phyloP scores from a whole-genome alignment of 257 asterid genomes.

The Cordia subcordata region DNA sequence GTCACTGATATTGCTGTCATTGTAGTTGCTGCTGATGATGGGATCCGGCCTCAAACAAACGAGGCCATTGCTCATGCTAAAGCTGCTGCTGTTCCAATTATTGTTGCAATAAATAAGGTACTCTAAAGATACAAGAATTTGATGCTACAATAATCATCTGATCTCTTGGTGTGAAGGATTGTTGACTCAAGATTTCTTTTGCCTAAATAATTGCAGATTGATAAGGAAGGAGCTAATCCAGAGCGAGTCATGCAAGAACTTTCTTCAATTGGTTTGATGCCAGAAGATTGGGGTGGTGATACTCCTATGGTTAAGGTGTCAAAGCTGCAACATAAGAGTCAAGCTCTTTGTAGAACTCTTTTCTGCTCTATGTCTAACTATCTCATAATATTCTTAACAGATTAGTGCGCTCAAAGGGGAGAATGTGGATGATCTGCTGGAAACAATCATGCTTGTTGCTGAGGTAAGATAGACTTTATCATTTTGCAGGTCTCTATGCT shows the following conservation, averaged over 20 bases:
- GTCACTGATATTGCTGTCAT: slow-evolving; percentile 94
- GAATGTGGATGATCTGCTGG: slow-evolving; percentile 88
- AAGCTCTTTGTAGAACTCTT: slow-evolving; percentile 2
- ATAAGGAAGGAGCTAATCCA: slow-evolving; percentile 90
- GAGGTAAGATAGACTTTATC: slow-evolving; percentile 53
- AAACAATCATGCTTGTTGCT: slow-evolving; percentile 91
- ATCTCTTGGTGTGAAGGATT: slow-evolving; percentile 1
- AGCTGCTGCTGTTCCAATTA: slow-evolving; percentile 90
- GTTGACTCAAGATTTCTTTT: slow-evolving; percentile 11
- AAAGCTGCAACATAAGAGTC: slow-evolving; percentile 21
- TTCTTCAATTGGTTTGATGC: slow-evolving; percentile 84
- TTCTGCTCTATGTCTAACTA: slow-evolving; percentile 11
- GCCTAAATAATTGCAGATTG: slow-evolving; percentile 48
- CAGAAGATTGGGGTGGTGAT: slow-evolving; percentile 99
- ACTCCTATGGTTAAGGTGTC: slow-evolving; percentile 84
- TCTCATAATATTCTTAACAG: slow-evolving; percentile 38
- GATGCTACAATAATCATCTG: slow-evolving; percentile 1
- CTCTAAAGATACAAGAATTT: slow-evolving; percentile 4
- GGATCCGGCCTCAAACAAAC: slow-evolving; percentile 89
- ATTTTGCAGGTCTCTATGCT: no score
- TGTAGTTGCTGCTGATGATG: slow-evolving; percentile 99
- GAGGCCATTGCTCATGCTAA: slow-evolving; percentile 99
- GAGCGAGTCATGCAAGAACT: slow-evolving; percentile 91
- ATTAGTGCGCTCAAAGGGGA: slow-evolving; percentile 98
- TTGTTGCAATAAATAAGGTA: slow-evolving; percentile 95